phyloP scores from a whole-genome alignment of 2,329 filamentous ascomycete genomes.

The Claviceps fusiformis region DNA sequence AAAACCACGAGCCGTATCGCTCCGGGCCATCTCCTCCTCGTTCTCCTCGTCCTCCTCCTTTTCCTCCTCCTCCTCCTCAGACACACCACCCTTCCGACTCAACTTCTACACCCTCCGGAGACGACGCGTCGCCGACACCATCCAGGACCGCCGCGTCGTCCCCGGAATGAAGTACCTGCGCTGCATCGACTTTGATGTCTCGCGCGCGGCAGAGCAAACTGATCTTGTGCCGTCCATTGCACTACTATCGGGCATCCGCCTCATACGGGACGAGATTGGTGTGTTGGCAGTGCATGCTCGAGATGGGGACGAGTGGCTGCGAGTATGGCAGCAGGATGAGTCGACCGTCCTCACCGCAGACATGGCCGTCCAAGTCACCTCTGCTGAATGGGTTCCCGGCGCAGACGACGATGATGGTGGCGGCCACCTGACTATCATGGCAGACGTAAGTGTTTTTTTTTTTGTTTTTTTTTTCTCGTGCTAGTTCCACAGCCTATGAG shows the following conservation, averaged over 20 bases:
- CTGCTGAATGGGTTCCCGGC: constrained; percentile 1
- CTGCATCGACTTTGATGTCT: constrained; percentile 3
- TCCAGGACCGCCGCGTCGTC: neutral
- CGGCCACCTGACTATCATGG: neutral
- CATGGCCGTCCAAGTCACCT: neutral
- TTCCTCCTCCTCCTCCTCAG: neutral
- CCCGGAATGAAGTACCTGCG: constrained; percentile 6
- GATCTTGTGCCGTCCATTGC: neutral
- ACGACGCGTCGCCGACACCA: neutral
- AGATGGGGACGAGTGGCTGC: constrained; percentile 4
- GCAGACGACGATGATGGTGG: neutral
- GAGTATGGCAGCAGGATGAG: constrained; percentile 5
- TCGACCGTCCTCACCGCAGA: neutral
- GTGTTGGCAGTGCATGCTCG: constrained; percentile 5
- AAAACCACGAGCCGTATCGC: constrained; percentile 1
- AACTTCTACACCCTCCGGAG: constrained; percentile 5
- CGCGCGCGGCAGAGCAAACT: neutral
- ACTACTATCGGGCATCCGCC: constrained; percentile 1
- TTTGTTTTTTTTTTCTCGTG: neutral
- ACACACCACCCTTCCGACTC: neutral
- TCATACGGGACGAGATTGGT: constrained; percentile 5
- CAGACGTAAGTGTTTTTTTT: constrained; percentile 5
- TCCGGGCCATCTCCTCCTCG: neutral
- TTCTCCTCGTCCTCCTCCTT: neutral
- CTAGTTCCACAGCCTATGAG: no score